phyloP scores from a whole-genome alignment of 1,139 yeast genomes.

The Meyerozyma sp. region DNA sequence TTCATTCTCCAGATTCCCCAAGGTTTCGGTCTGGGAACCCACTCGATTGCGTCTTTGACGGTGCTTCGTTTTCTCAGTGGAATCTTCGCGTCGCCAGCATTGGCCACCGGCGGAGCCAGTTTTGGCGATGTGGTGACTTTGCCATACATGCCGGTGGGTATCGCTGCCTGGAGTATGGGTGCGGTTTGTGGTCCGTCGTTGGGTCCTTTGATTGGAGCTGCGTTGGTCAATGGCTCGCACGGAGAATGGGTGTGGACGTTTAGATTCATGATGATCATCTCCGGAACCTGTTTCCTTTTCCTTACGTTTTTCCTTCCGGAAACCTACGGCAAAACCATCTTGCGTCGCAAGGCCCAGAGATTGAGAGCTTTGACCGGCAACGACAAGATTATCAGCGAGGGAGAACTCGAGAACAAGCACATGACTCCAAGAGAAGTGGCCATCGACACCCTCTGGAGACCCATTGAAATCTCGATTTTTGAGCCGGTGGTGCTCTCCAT shows the following conservation, averaged over 20 bases:
- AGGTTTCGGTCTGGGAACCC: conserved; percentile 17
- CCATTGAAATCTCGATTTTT: conserved; percentile 9
- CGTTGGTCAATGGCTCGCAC: conserved; percentile 11
- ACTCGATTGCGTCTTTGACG: conserved; percentile 25
- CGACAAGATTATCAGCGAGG: conserved; percentile 7
- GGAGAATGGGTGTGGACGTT: conserved; percentile 11
- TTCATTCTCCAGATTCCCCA: conserved; percentile 30
- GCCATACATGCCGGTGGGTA: conserved; percentile 22
- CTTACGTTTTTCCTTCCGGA: conserved; percentile 10
- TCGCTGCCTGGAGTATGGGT: conserved; percentile 27
- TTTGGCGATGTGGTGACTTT: conserved; percentile 22
- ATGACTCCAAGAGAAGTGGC: conserved; percentile 6
- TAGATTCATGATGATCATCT: conserved; percentile 11
- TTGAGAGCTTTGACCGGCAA: conserved; percentile 10
- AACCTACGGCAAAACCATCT: conserved; percentile 9
- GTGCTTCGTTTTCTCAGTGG: conserved; percentile 30
- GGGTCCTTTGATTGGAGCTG: conserved; percentile 30
- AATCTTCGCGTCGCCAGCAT: conserved; percentile 30
- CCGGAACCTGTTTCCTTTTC: conserved; percentile 8
- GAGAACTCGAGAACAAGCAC: conserved; percentile 4
- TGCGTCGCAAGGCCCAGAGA: conserved; percentile 10
- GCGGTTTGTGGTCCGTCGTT: conserved; percentile 29
- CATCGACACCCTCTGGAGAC: conserved; percentile 10
- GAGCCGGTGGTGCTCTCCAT: conserved; percentile 12
- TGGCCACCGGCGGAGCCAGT: conserved; percentile 36